Evolutionary conservation across 2,329 filamentous ascomycete genomes (phyloP), one percentile per base, ranked within the genome.

Genomic region (Drechslera avenae): DNA sequence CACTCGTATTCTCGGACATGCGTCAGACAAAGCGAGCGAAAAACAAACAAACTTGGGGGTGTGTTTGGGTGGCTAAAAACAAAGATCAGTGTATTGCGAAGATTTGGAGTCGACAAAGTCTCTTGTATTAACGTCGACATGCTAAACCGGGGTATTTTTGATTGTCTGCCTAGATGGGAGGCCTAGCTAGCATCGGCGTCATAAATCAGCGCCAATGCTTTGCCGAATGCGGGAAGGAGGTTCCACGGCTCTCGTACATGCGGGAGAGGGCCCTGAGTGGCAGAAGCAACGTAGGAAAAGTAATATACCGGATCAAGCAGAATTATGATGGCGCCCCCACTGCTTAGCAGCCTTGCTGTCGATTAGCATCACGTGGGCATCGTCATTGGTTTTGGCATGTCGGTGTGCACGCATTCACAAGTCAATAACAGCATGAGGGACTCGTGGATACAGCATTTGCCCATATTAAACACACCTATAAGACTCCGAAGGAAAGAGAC

Each of bases 381-480:
- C 12, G 7, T 28, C 26, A 28, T 10, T 12, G 4, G 10, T 28
- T 28, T 9, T 12, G 26, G 12, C 26, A 13, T 10, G 26, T 28
- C 4, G 9, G 7, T 23, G 21, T 23, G 21, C 36, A 32, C 30
- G 21, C 28, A 28, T 39, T 14, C 12, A 34, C 34, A 47, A 41
- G 21, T 33, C 36, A 35, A 26, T 14, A 35, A 26, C n/a, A 44
- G 32, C 41, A 28, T 23, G 41, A 31, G 37, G 37, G 28, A 23
- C 31, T 43, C 23, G 32, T 44, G 49, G 52, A 49, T 48, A 49
- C 52, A 57, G 45, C 56, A 62, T 50, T 67, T 67, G 58, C 57
- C 56, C 55, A 57, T 39, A 62, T 60, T 66, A 66, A 59, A 50
- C 57, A 63, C 59, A 63, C 60, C 62, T 58, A 60, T 40, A 57